phyloP scores from a whole-genome alignment of 495 filamentous ascomycete genomes.

The Talaromyces adpressus region DNA sequence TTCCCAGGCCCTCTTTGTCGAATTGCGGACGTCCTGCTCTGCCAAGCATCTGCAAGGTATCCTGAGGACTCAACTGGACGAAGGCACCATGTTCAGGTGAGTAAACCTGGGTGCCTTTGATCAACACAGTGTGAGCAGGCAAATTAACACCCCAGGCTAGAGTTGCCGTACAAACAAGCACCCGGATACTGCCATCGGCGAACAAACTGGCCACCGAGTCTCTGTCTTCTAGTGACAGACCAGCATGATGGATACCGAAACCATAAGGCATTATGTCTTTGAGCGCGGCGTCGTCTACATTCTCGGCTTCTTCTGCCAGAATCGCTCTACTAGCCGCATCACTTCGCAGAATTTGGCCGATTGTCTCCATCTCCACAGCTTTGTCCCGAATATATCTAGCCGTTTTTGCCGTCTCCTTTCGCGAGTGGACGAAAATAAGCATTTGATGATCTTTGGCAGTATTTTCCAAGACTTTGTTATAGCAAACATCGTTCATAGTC shows the following conservation, averaged over 20 bases:
- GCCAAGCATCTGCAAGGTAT: constrained; percentile 97
- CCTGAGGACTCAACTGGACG: constrained; percentile 96
- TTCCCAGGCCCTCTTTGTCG: constrained; percentile 95
- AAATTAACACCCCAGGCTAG: constrained; percentile 95
- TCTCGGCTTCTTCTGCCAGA: constrained; percentile 74
- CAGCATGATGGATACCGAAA: constrained; percentile 96
- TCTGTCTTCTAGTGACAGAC: constrained; percentile 88
- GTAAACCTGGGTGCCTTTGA: constrained; percentile 96
- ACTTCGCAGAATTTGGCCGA: constrained; percentile 87
- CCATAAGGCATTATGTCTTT: constrained; percentile 96
- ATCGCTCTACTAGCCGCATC: constrained; percentile 91
- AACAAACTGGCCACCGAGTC: constrained; percentile 95
- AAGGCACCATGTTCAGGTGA: constrained; percentile 98
- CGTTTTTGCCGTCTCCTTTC: constrained; percentile 97
- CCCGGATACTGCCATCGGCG: constrained; percentile 81
- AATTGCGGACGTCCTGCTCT: constrained; percentile 95
- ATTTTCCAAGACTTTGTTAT: constrained; percentile 95
- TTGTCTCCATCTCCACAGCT: constrained; percentile 90
- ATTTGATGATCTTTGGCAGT: constrained; percentile 52
- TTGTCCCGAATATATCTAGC: constrained; percentile 94
- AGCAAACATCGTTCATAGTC: constrained; percentile 98
- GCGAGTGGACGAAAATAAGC: constrained; percentile 96
- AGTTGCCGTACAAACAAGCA: constrained; percentile 94
- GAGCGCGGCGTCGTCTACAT: constrained; percentile 76
- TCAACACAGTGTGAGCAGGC: constrained; percentile 91